Evolutionary conservation across 2,329 filamentous ascomycete genomes (phyloP), one percentile per base, ranked within the genome.

Genomic region (Simplicillium sp.): DNA sequence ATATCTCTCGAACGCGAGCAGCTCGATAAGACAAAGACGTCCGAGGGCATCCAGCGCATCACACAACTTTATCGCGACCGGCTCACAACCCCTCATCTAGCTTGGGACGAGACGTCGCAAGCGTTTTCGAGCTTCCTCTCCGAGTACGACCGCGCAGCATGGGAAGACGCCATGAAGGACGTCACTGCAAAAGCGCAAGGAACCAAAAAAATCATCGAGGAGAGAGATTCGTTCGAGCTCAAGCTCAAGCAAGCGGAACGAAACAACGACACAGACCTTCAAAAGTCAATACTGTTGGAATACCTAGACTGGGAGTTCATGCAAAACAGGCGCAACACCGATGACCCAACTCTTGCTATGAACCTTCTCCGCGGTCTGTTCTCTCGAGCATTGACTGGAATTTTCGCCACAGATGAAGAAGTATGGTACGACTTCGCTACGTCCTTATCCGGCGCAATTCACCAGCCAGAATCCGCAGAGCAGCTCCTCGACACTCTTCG

Each of bases 291-390:
- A 34, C 68, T 81, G 63, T 62, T 59, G 4, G 76, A 84, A 41
- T 98, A 98, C 53, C 67, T 97, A 14, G 80, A 86, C 40, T 96
- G 87, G 84, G 92, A 98, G 66, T 73, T 82, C 52, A 68, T 62
- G 14, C 76, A 80, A 54, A 70, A 68, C 47, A 73, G 73, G 49
- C 53, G 53, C 32, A 79, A 70, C 38, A 66, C 66, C 34, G 67
- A 68, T 38, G 61, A 65, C 37, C 56, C 61, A 11, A 60, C 65
- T 17, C 59, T 67, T 14, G 60, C 68, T 25, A 56, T 73, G 29
- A 65, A 70, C 38, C 65, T 82, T 4, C 77, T 73, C 51, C 61
- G 75, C 25, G 75, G 73, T n/a, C 69, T 96, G 2, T 95, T 85
- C 55, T 80, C 87, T 51, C 80, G 90, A 44, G 88, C 87, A 15